phyloP scores from a whole-genome alignment of 2,329 filamentous ascomycete species.

The Penicillium italicum region DNA sequence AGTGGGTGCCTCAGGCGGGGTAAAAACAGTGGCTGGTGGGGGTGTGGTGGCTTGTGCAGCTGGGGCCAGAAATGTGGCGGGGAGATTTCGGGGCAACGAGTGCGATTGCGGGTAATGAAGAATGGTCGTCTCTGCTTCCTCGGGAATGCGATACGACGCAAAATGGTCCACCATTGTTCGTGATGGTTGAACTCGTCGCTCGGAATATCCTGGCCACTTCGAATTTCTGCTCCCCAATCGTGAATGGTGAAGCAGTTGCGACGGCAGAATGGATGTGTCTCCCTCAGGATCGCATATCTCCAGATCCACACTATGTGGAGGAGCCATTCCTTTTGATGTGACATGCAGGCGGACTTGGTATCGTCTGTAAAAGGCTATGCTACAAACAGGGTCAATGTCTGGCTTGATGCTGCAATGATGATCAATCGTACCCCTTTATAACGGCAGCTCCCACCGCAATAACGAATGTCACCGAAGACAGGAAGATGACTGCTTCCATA shows the following conservation, averaged over 20 bases:
- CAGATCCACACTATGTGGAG: conserved; percentile 5
- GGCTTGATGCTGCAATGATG: neutral
- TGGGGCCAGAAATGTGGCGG: neutral
- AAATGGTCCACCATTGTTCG: neutral
- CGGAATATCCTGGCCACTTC: conserved; percentile 3
- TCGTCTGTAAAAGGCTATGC: conserved; percentile 13
- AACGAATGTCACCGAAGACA: conserved; percentile 13
- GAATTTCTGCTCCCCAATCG: conserved; percentile 8
- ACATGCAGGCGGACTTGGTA: conserved; percentile 17
- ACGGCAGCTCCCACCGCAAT: conserved; percentile 9
- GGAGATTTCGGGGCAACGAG: neutral
- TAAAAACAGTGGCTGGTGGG: neutral
- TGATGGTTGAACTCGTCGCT: neutral
- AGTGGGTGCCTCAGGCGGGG: conserved; percentile 6
- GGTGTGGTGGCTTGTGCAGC: neutral
- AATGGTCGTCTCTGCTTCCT: conserved; percentile 1
- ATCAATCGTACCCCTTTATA: conserved; percentile 10
- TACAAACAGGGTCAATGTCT: neutral
- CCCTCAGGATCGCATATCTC: neutral
- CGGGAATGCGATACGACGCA: neutral
- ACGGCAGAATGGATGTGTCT: neutral
- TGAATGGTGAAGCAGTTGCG: conserved; percentile 1
- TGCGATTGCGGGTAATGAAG: neutral
- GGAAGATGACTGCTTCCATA: conserved; percentile 14
- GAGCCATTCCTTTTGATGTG: conserved; percentile 2